These are phyloP conservation scores for Neoboletus subvelutipes DNA, from an alignment of 768 basidiomycete genomes.

Conservation along the genomic window DNA sequence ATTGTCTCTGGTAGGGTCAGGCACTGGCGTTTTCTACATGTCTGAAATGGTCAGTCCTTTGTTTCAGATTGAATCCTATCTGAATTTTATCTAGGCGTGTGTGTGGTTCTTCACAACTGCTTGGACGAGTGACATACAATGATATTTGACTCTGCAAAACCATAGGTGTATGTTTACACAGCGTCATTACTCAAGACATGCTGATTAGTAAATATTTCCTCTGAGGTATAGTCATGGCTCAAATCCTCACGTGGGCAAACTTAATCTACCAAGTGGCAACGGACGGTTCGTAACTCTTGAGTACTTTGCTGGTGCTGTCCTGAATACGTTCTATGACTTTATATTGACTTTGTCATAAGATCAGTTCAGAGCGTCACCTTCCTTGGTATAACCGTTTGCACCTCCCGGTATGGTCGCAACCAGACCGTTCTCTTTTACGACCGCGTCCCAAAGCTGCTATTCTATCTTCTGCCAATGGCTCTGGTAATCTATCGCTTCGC, in stretches of 20 bases:
- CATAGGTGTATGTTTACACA: slow-evolving; percentile 3
- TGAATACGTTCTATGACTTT: neutral
- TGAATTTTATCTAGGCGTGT: slow-evolving; percentile 7
- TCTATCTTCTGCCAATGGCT: slow-evolving; percentile 6
- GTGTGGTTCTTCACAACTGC: neutral
- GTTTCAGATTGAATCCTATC: neutral
- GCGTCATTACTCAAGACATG: neutral
- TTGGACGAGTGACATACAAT: neutral
- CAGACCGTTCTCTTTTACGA: neutral
- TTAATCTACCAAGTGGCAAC: neutral
- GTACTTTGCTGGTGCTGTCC: neutral
- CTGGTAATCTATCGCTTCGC: slow-evolving; percentile 17
- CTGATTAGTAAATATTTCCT: neutral
- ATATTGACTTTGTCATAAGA: neutral
- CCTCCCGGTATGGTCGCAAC: neutral
- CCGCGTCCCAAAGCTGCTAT: neutral
- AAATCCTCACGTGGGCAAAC: neutral
- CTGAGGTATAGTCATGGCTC: neutral
- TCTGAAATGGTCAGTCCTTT: slow-evolving; percentile 1
- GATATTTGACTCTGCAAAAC: neutral
- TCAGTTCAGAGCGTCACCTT: neutral
- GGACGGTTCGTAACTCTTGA: slow-evolving; percentile 5
- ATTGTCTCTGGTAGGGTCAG: neutral
- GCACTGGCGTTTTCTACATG: neutral
- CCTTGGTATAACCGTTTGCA: neutral